Base-by-base conservation (phyloP, 495 filamentous ascomycete genomes). In the Penicillium coprophilum region DNA sequence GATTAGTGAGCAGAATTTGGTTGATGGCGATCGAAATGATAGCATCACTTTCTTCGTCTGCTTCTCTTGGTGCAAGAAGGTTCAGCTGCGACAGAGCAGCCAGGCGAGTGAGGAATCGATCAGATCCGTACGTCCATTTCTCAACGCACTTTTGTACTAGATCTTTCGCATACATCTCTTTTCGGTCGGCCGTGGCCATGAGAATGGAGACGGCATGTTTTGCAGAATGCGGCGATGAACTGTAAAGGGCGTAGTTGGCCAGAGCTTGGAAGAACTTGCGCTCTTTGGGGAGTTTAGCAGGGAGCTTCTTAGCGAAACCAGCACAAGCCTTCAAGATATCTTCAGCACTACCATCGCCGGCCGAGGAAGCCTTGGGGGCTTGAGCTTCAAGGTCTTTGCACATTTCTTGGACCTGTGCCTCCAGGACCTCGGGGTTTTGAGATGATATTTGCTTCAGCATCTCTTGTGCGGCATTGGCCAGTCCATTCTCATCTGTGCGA, bases 201-300 rank as follows among this genome's bases (percentile, higher is more conserved):
- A 97, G 77, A 64, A 97, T 90, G 24, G 89, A 89, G 34, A 97
- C 86, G 0, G 94, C 95, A 73, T 97, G 87, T 70, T 97, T 99
- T 9, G 92, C 91, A 15, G 89, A 89, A 60, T 85, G 85, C 12
- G 90, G 82, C 3, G 94, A 93, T 28, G 80, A 78, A 39, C 94
- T 93, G 65, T 90, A 85, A 20, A 91, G 78, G 3, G 92, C 89
- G 67, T 90, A 97, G 57, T 79, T 85, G 40, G 86, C 80, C 64
- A 97, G 78, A 17, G 91, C 86, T 60, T 93, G 86, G 23, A 84
- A 72, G 56, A 97, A 95, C 59, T 90, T 92, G 44, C 89, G 86
- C 56, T 96, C 91, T 52, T 86, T 82, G 0, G 93, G 90, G 49
- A 97, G 82, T 44, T 97, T 92, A 19, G 84, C 81, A 0, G 92